Evolutionary conservation across 2,329 filamentous ascomycete genomes (phyloP), one percentile per base, ranked within the genome.

Genomic region (Venturia nashicola): DNA sequence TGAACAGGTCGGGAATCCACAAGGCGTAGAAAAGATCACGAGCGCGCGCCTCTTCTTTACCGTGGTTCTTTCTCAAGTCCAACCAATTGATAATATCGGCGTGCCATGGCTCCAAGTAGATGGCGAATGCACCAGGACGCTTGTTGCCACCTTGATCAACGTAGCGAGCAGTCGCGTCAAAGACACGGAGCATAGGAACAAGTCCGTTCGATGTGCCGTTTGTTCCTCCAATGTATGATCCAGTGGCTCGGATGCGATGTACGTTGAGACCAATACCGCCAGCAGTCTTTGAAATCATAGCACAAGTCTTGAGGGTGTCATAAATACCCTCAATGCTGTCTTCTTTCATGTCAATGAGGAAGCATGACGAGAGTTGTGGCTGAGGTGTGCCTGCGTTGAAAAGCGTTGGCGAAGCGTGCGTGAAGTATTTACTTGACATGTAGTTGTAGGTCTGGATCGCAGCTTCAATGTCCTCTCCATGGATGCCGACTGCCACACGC

Each of bases 291-390:
- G 94, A 99, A 78, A 99, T 99, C 91, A 99, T 93, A 69, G 94
- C 94, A 78, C 94, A 99, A 1, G 91, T 97, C 86, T 99, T 99
- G 70, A 99, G 84, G 20, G 94, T 99, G 74, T 99, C 94, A 73
- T 99, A 99, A 75, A 99, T 99, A 70, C 94, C 94, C 69, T 99
- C 94, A 73, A 99, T 99, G 77, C 92, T 97, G 79, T 99, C 94
- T 61, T 96, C 92, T 82, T 97, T 99, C 88, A 99, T 97, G 77
- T 97, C 94, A 69, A 99, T 91, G 64, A 99, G 83, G 86, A 99
- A 99, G 83, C 94, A 99, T 18, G 94, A 99, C 2, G 94, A 95
- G 70, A 99, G 82, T 79, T 99, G 94, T 55, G 91, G 87, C 72
- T 94, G 88, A 55, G 94, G 94, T 36, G 94, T 99, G 72, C 93